Evolutionary conservation across 176 grass and related monocot species (phyloP), one percentile per base, ranked within the genome.

Genomic region (Tillandsia leiboldiana): DNA sequence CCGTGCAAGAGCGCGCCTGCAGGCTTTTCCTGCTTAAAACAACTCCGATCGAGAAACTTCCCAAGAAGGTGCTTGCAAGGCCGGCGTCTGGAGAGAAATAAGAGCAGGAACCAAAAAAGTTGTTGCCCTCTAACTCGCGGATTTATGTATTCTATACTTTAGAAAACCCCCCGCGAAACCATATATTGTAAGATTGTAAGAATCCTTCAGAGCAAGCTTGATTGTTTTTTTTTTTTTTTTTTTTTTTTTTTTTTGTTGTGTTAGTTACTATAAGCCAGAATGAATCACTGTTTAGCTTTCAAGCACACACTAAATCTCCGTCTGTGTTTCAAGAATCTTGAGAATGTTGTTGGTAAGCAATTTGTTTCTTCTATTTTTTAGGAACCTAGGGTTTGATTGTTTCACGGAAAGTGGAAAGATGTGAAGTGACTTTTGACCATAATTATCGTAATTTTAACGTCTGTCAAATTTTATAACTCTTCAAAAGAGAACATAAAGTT

Each of bases 1-100:
- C 95, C 18, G 77, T 99, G 68, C 72, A 88, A 70, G 90, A 99
- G 80, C 90, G 95, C n/a, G 87, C 95, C 6, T 71, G 72, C 1
- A 81, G 95, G 70, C 90, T 99, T 72, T 94, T 90, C 78, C 90
- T 99, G 65, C 87, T 99, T 51, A 99, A 99, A 74, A 93, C 84
- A 62, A 99, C 84, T 15, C 84, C 90, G 9, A 1, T 94, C 56
- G 95, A 94, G 11, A 88, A 94, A 69, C 69, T 99, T 73, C 95
- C 95, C 0, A 99, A 99, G 90, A 99, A 99, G 70, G 67, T 99
- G 42, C 84, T 93, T 0, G 82, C 87, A 10, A 93, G 80, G 69
- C 61, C 69, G 54, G 49, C 10, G 64, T 10, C 56, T 10, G 26
- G 24, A 59, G 15, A 5, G 51, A 48, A 74, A 63, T 62, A 50